phyloP scores from a whole-genome alignment of 306 rosid species.

The Prinsepia uniflora region DNA sequence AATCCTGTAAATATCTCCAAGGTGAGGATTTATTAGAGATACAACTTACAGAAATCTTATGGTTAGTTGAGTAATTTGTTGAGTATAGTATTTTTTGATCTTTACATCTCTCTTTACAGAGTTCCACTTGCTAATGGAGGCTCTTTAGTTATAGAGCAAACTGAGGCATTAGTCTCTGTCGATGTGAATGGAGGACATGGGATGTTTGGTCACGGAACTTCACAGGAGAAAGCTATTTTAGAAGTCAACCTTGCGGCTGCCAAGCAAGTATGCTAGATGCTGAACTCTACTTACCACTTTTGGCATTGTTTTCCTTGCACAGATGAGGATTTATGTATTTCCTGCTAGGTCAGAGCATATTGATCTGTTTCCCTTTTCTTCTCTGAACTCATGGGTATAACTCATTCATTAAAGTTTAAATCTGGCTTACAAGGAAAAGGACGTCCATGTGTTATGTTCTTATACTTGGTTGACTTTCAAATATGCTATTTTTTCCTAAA shows the following conservation, averaged over 20 bases:
- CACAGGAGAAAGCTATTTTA: slow-evolving; percentile 83
- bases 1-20: no score
- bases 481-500: neutral
- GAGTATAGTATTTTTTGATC: slow-evolving; percentile 18
- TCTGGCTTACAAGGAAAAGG: neutral
- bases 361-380: neutral
- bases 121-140: slow-evolving; percentile 93
- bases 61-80: no score
- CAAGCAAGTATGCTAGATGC: slow-evolving; percentile 55
- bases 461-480: neutral
- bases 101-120: slow-evolving; percentile 42
- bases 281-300: slow-evolving; percentile 22
- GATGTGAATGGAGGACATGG: slow-evolving; percentile 98
- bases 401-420: neutral
- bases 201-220: slow-evolving; percentile 72
- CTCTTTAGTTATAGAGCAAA: slow-evolving; percentile 91
- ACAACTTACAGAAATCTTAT: no score
- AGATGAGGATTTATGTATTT: neutral
- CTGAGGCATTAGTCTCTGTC: slow-evolving; percentile 94
- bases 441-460: no score
- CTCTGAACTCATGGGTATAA: neutral
- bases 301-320: neutral
- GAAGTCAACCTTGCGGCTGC: slow-evolving; percentile 98
- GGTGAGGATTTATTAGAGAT: no score
- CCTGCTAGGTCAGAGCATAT: neutral